phyloP scores from a whole-genome alignment of 441 rosid species.

The Adansonia gregorii region DNA sequence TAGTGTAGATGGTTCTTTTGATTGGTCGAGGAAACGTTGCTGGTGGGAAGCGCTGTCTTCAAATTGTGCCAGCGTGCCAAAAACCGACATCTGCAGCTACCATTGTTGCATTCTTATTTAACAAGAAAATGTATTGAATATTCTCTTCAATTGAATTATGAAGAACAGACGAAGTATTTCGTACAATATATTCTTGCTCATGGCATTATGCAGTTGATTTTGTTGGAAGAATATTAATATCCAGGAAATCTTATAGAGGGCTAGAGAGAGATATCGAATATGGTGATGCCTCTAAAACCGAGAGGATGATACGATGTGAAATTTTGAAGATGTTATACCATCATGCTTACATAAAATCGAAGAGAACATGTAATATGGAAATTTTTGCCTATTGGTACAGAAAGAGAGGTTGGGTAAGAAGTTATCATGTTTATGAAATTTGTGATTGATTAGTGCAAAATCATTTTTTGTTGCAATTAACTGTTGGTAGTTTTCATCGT shows the following conservation, averaged over 20 bases:
- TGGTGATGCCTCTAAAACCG: neutral
- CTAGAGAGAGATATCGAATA: neutral
- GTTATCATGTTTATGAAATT: neutral
- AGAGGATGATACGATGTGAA: neutral
- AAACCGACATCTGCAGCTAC: too few species aligned
- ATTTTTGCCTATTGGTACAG: neutral
- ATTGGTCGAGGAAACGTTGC: too few species aligned
- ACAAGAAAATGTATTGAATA: neutral
- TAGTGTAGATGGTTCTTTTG: neutral
- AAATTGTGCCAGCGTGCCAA: too few species aligned
- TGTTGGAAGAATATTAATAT: neutral
- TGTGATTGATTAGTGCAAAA: neutral
- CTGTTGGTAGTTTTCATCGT: neutral
- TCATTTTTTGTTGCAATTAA: neutral
- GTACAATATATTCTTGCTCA: neutral
- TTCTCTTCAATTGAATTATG: neutral
- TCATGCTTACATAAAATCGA: neutral
- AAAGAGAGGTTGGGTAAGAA: slow-evolving; percentile 8
- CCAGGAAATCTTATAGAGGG: neutral
- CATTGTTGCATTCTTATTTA: neutral
- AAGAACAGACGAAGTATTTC: neutral
- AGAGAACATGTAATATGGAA: neutral
- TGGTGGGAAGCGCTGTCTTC: too few species aligned
- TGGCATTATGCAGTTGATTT: neutral
- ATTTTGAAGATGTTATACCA: neutral